Conservation (phyloP, 2,329 filamentous ascomycete species). For the Stemphylium lycopersici region DNA sequence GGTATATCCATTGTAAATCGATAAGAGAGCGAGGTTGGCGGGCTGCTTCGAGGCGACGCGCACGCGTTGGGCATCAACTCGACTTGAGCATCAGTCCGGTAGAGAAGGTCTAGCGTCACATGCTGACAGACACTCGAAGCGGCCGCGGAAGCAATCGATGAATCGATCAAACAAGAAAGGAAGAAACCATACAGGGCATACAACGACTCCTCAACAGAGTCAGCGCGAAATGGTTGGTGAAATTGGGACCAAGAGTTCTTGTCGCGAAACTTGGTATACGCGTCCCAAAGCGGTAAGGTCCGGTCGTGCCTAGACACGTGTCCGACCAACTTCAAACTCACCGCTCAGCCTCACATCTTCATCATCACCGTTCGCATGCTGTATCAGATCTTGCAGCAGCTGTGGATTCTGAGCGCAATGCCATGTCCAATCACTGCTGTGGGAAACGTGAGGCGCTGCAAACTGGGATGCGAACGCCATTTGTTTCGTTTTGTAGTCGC, state of each 20-base stretch:
- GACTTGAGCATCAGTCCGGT: too few species aligned
- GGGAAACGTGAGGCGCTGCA: not conserved
- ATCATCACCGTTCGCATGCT: conserved; percentile 3
- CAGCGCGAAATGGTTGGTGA: not conserved
- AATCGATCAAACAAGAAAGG: not conserved
- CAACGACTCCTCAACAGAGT: not conserved
- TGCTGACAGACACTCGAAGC: not conserved
- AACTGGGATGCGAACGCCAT: conserved; percentile 2
- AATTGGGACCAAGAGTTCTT: not conserved
- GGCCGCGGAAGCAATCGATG: not conserved
- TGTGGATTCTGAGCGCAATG: not conserved
- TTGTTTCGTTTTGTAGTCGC: not conserved
- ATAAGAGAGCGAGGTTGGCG: too few species aligned
- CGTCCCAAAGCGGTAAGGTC: conserved; percentile 2
- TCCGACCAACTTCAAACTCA: conserved; percentile 11
- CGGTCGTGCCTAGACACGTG: conserved; percentile 5
- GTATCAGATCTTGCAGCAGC: not conserved
- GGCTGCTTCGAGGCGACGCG: too few species aligned
- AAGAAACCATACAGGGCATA: not conserved
- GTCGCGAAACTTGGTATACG: not conserved
- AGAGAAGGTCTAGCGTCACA: too few species aligned
- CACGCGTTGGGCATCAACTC: too few species aligned
- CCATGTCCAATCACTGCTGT: not conserved
- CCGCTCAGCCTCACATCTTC: conserved; percentile 13
- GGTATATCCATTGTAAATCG: too few species aligned